Evolutionary conservation across 192 early-diverging fungal species (phyloP), one percentile per base, ranked within the genome.

Genomic region (Backusella circina): DNA sequence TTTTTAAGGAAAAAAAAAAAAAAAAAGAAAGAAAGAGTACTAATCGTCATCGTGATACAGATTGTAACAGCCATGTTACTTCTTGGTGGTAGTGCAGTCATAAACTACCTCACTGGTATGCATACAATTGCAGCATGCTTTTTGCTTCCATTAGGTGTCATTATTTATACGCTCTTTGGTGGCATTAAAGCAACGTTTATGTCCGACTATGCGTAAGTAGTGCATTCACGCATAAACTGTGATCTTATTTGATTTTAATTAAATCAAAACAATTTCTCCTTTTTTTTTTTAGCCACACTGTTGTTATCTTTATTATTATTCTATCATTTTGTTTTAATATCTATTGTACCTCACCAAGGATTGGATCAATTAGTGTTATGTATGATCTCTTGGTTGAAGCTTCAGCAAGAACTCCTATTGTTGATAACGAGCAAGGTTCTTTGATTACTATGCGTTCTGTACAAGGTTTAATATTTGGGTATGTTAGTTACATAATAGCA

Each of bases 101-200:
- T 93, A 4, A 84, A 82, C 13, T 74, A 84, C 8, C 75, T 93
- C 8, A 93, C 91, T 0, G 91, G 92, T 32, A 90, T 93, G 88
- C 86, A 87, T 74, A 84, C 85, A 3, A 81, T 82, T 64, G 88
- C 88, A 0, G 89, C 88, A 9, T 91, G 86, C 71, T 88, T 93
- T 54, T 80, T 93, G 7, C 83, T 93, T 15, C 91, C 91, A 15
- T 36, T 93, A 6, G 91, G 92, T 70, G 91, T 93, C 16, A 85
- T 91, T 44, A 75, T 87, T 31, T 93, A 93, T 70, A 88, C 88
- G 0, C 75, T 90, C 2, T 86, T 87, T 80, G 92, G 92, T 57
- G 91, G 91, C 23, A 77, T 93, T 38, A 93, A 93, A 75, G 91
- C 92, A 4, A 93, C 91, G 1, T 93, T 93, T 65, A 75, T 93